These are phyloP conservation scores for Schwanniomyces sp. DNA, from an alignment of 805 yeast genomes.

Conservation along the genomic window DNA sequence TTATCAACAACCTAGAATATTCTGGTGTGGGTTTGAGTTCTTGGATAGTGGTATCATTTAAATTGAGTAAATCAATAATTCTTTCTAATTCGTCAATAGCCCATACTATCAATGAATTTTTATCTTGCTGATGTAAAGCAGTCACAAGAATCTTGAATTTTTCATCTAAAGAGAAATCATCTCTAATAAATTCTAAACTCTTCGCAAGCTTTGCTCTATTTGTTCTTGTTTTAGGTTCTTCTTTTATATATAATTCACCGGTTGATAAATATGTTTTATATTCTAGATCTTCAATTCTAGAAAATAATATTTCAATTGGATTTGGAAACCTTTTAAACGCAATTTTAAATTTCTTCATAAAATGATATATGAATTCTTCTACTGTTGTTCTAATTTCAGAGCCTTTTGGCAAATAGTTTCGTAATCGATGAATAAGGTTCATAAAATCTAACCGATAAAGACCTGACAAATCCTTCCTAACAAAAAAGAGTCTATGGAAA, in stretches of 20 bases:
- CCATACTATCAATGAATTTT: constrained; percentile 44
- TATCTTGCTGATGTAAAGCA: constrained; percentile 46
- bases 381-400: constrained; percentile 56
- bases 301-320: constrained; percentile 68
- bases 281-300: constrained; percentile 50
- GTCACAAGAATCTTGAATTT: constrained; percentile 52
- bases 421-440: constrained; percentile 49
- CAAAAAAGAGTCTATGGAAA: constrained; percentile 67
- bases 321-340: constrained; percentile 50
- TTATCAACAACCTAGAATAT: constrained; percentile 33
- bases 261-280: constrained; percentile 53
- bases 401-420: constrained; percentile 46
- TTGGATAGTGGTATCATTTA: constrained; percentile 2
- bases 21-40: constrained; percentile 14
- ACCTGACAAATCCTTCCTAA: constrained; percentile 55
- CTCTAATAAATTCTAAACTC: constrained; percentile 31
- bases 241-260: constrained; percentile 49
- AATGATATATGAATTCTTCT: constrained; percentile 64
- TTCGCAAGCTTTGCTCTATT: constrained; percentile 34
- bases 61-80: constrained; percentile 22
- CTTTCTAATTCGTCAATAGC: constrained; percentile 36
- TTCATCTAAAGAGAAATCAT: constrained; percentile 38
- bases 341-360: constrained; percentile 57
- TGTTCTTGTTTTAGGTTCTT: constrained; percentile 12
- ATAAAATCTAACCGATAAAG: constrained; percentile 74